Base-by-base conservation (phyloP, 306 rosid species). In the Cucumis sativus region DNA sequence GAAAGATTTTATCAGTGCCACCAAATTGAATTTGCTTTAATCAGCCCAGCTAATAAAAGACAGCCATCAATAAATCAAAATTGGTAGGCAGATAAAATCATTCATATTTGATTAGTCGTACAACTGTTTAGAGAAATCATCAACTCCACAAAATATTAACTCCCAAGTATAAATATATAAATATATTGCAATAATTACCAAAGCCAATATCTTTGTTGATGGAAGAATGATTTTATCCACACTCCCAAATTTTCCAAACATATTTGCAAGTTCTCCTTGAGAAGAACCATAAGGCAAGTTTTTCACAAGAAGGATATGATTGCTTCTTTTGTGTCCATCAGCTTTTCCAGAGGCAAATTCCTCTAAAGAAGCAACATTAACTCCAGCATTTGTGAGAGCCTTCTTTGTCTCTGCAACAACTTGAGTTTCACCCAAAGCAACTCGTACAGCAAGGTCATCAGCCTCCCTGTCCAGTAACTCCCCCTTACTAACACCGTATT, bases 201-300 rank as follows among this genome's bases (percentile, higher is more conserved):
- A 78, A 47, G 99, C 99, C 87, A 95, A 73, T 47, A 91, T 90
- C 88, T 92, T 95, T 33, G 92, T 90, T 57, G 89, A 87, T 68
- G 97, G 99, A 74, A 92, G 92, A 80, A 95, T 82, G 77, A 92
- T 85, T 83, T 90, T 95, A 66, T 95, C 97, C 91, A 95, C 79
- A 84, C 89, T 86, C 78, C 99, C 97, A 85, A 88, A 90, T 85
- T 84, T 88, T 79, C 92, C 89, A 49, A 95, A 92, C 97, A 92
- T 88, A 83, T 87, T 82, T 59, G 83, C 85, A 64, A 92, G 88
- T 84, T 91, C 99, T 82, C 80, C 81, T 87, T 95, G 93, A 13
- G 97, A 89, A 73, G 97, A 88, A 80, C 92, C 96, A 80, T 89
- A 90, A 9, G 97, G 97, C 89, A 95, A 91, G 75, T 95, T 95